Evolutionary conservation across 257 asterid genomes (phyloP).

Genomic region (Cordia subcordata): DNA sequence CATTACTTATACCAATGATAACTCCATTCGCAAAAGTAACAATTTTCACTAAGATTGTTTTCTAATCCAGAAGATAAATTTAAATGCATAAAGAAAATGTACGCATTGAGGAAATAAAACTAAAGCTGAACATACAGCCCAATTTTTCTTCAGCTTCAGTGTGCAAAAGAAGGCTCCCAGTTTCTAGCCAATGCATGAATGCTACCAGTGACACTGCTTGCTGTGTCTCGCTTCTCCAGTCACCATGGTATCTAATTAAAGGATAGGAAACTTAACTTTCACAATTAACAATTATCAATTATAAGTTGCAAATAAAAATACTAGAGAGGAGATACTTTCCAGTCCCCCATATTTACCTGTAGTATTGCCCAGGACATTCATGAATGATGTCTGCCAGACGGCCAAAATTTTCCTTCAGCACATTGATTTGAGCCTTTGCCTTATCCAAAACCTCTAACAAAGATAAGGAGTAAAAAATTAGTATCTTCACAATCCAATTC

Average conservation of each 20-base stretch:
- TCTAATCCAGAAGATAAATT: too few relatives aligned
- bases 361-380: slow-evolving; percentile 83
- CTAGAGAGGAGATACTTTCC: background rate
- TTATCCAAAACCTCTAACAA: slow-evolving; percentile 69
- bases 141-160: slow-evolving; percentile 81
- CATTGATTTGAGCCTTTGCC: slow-evolving; percentile 57
- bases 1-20: too few relatives aligned
- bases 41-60: too few relatives aligned
- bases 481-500: too few relatives aligned
- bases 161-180: slow-evolving; percentile 75
- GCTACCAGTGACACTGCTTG: slow-evolving; percentile 77
- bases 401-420: slow-evolving; percentile 48
- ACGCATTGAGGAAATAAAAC: background rate
- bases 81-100: too few relatives aligned
- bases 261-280: background rate
- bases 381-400: slow-evolving; percentile 62
- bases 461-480: background rate
- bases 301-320: slow-evolving; percentile 3
- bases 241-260: slow-evolving; percentile 60
- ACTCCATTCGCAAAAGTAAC: too few relatives aligned
- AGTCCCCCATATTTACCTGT: slow-evolving; percentile 47
- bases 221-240: slow-evolving; percentile 90
- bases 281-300: background rate
- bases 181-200: slow-evolving; percentile 87
- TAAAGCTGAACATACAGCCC: slow-evolving; percentile 59